Percentiles rank a stretch among this genome's conserved stretches.
phyloP scores from a whole-genome alignment of 1,139 yeast species.

The Wickerhamomyces sp. region DNA sequence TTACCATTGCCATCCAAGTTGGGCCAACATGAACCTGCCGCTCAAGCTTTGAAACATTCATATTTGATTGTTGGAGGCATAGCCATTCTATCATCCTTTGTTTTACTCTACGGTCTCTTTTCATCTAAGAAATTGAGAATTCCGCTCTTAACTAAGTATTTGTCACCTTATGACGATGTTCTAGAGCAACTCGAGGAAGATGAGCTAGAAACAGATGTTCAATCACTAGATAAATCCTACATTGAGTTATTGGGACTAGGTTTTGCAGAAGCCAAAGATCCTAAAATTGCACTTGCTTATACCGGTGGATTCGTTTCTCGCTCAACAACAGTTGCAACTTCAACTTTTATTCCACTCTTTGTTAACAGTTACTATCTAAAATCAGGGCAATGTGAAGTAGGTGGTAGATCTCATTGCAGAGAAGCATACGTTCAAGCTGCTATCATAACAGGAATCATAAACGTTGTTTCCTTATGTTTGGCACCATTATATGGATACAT shows the following conservation, averaged over 20 bases:
- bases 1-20: conserved; percentile 35
- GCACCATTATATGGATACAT: conserved; percentile 64
- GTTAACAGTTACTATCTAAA: conserved; percentile 53
- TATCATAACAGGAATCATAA: conserved; percentile 62
- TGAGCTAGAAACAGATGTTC: conserved; percentile 14
- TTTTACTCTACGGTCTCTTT: conserved; percentile 45
- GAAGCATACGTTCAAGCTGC: conserved; percentile 66
- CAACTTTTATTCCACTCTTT: conserved; percentile 60
- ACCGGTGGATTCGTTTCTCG: conserved; percentile 62
- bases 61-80: conserved; percentile 45
- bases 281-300: conserved; percentile 45
- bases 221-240: conserved; percentile 27
- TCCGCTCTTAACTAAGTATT: conserved; percentile 16
- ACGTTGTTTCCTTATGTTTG: conserved; percentile 49
- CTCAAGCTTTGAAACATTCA: conserved; percentile 42
- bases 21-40: conserved; percentile 40
- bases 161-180: conserved; percentile 23
- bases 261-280: conserved; percentile 34
- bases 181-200: conserved; percentile 21
- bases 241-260: conserved; percentile 43
- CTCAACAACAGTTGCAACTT: conserved; percentile 54
- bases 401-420: conserved; percentile 40
- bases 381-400: conserved; percentile 42
- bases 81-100: conserved; percentile 36
- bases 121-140: conserved; percentile 34